phyloP scores from a whole-genome alignment of 208 protist genomes.

The Porcisia hertigi region DNA sequence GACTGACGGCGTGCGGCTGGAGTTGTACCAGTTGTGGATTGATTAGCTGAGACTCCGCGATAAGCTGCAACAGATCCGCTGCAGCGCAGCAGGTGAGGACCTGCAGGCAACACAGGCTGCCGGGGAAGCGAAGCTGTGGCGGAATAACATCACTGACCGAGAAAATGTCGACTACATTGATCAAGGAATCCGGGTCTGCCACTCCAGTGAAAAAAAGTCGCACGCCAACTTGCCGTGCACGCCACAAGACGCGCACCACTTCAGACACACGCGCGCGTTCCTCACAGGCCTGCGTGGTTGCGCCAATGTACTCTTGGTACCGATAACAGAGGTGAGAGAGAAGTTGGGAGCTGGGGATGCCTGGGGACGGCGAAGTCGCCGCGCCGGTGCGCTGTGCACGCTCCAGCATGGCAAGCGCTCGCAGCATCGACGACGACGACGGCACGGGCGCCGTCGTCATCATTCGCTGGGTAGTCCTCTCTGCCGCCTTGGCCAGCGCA shows the following conservation, averaged over 20 bases:
- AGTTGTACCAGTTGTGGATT: not conserved
- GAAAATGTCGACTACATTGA: not conserved
- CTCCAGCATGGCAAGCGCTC: constrained; percentile 6
- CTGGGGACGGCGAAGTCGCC: not conserved
- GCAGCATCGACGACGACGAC: constrained; percentile 6
- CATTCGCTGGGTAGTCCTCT: not conserved
- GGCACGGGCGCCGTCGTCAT: not conserved
- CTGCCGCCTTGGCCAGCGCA: not conserved
- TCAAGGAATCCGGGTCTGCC: not conserved
- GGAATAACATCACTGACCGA: not conserved
- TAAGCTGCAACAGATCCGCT: constrained; percentile 14
- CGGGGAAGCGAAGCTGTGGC: constrained; percentile 7
- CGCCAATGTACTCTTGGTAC: constrained; percentile 12
- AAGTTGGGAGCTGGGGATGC: not conserved
- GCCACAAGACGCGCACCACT: constrained; percentile 16
- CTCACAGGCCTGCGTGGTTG: not conserved
- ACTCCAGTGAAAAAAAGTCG: not conserved
- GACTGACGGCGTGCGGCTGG: not conserved
- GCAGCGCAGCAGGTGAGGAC: constrained; percentile 1
- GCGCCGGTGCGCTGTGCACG: not conserved
- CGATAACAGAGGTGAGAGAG: constrained; percentile 8
- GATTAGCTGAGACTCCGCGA: constrained; percentile 2
- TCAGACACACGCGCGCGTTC: not conserved
- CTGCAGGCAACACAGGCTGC: not conserved
- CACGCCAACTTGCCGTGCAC: constrained; percentile 11